Evolutionary conservation across 2,329 filamentous ascomycete species (phyloP), one percentile per base, ranked within the genome.

Genomic region (Parascedosporium putredinis): DNA sequence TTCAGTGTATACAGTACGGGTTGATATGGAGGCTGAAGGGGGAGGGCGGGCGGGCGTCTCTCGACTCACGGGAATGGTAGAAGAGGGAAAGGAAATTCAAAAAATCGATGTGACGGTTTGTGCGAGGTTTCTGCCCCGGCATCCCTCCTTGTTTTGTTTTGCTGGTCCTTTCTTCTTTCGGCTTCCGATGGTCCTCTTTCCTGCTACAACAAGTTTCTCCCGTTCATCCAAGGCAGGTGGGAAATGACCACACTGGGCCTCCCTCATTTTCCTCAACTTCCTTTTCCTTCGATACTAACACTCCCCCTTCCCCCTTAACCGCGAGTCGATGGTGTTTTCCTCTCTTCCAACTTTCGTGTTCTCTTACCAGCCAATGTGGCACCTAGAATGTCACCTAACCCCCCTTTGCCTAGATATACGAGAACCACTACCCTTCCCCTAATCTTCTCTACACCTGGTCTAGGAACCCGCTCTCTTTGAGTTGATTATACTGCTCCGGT

Each of bases 381-480:
- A n/a, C n/a, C n/a, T n/a, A n/a, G 31, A 33, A 33, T 8, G 7
- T 3, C n/a, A 14, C n/a, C n/a, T 18, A 4, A 18, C n/a, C n/a
- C n/a, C 14, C 14, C 20, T 16, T 36, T 36, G n/a, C 20, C 33
- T 8, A 36, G 33, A 4, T 36, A 14, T 36, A 14, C 33, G 20
- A n/a, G 20, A 6, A 36, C 33, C 33, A 9, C 33, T 8, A 36
- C 16, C 20, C 29, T 34, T 18, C 45, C 2, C 29, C 29, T 22
- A n/a, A n/a, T n/a, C n/a, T n/a, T n/a, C n/a, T n/a, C n/a, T 42
- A 68, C 49, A 59, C 56, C 43, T 74, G 72, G 22, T 89, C 89
- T 55, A 97, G 69, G 57, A 95, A 82, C 2, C 91, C 91, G 58
- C 86, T 93, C 67, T 95, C 89, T 69, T 88, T 86, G 61, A 97